Evolutionary conservation across 768 basidiomycete genomes (phyloP).

Genomic region (Pleurotus cornucopiae): DNA sequence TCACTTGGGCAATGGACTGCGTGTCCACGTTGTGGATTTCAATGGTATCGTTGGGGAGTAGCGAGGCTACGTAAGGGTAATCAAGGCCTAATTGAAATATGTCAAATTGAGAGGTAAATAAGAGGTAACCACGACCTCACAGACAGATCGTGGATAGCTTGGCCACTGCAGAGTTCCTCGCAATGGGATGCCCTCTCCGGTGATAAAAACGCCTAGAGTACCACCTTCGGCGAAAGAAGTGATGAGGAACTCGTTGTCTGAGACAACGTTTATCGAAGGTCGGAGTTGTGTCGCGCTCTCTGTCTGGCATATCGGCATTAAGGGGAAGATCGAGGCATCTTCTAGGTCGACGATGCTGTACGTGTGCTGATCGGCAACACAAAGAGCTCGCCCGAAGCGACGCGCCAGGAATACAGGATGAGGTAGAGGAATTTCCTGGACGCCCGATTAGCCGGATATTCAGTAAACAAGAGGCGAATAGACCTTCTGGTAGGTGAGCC

Average conservation of each 20-base stretch:
- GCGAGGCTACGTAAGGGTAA: conserved; percentile 73
- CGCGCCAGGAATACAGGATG: conserved; percentile 54
- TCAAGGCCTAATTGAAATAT: conserved; percentile 57
- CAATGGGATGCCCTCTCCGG: conserved; percentile 80
- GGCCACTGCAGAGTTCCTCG: conserved; percentile 88
- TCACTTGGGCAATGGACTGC: conserved; percentile 65
- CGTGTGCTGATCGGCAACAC: conserved; percentile 64
- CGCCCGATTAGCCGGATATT: not conserved
- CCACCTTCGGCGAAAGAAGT: conserved; percentile 79
- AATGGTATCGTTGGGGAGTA: conserved; percentile 75
- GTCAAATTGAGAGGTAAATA: not conserved
- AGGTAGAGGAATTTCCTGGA: conserved; percentile 69
- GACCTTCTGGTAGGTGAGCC: conserved; percentile 59
- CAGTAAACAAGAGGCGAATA: not conserved
- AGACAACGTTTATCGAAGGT: conserved; percentile 73
- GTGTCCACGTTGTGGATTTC: conserved; percentile 80
- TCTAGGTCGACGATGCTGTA: conserved; percentile 83
- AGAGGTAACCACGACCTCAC: conserved; percentile 41
- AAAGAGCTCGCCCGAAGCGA: conserved; percentile 60
- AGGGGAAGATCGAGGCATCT: conserved; percentile 60
- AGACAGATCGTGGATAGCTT: conserved; percentile 68
- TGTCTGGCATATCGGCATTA: conserved; percentile 80
- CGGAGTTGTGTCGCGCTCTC: conserved; percentile 40
- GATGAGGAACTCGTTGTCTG: conserved; percentile 79
- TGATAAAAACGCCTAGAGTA: conserved; percentile 86